phyloP scores from a whole-genome alignment of 805 yeast genomes.

The Vanderwaltozyma yarrowii region DNA sequence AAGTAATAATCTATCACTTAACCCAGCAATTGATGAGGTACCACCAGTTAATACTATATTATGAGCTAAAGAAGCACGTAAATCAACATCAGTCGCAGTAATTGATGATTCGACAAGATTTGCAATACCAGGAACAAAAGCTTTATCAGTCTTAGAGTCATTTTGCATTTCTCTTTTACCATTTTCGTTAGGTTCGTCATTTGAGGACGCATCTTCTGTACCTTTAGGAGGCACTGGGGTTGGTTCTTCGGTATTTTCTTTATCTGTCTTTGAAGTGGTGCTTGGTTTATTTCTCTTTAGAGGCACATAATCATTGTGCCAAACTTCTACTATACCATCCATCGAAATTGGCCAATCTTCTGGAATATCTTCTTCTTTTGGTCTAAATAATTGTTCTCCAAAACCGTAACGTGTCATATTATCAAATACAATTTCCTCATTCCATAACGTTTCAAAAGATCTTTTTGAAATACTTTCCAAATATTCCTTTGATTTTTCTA shows the following conservation, averaged over 20 bases:
- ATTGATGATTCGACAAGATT: slow-evolving; percentile 48
- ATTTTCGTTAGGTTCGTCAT: slow-evolving; percentile 16
- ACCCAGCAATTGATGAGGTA: slow-evolving; percentile 67
- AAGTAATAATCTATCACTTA: slow-evolving; percentile 62
- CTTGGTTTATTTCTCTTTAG: slow-evolving; percentile 43
- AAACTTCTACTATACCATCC: slow-evolving; percentile 45
- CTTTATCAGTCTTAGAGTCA: slow-evolving; percentile 2
- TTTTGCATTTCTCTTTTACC: slow-evolving; percentile 24
- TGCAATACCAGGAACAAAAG: slow-evolving; percentile 38
- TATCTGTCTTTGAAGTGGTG: slow-evolving; percentile 23
- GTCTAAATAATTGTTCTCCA: slow-evolving; percentile 67
- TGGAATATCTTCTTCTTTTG: slow-evolving; percentile 36
- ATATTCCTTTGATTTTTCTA: slow-evolving; percentile 19
- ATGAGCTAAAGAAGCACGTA: slow-evolving; percentile 78
- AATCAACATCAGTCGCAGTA: slow-evolving; percentile 61
- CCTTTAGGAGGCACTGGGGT: slow-evolving; percentile 16
- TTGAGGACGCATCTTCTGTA: slow-evolving; percentile 8
- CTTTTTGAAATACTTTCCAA: slow-evolving; percentile 29
- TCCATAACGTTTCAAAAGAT: slow-evolving; percentile 67
- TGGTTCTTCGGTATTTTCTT: slow-evolving; percentile 22
- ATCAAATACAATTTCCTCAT: slow-evolving; percentile 52
- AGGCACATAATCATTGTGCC: slow-evolving; percentile 63
- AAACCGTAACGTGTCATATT: slow-evolving; percentile 46
- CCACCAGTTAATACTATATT: slow-evolving; percentile 85
- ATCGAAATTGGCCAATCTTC: slow-evolving; percentile 29